Conservation (phyloP, 2,329 filamentous ascomycete genomes). For the Hirsutella rhossiliensis region DNA sequence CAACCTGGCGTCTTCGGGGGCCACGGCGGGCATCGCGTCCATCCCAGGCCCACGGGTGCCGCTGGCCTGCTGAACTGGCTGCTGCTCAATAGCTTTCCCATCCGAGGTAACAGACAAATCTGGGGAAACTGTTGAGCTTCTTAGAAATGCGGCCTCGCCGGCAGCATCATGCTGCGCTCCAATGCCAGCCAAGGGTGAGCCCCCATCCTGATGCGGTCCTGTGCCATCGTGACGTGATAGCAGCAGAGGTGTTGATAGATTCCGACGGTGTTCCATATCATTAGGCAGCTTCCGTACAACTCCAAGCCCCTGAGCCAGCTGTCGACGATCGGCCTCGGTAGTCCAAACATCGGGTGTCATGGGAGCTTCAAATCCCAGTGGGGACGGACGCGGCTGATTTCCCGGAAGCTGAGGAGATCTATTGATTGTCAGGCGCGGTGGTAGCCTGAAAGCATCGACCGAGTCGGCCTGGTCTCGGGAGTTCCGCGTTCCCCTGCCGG, state of each 20-base stretch:
- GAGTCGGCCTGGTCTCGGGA: background rate
- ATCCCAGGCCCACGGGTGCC: background rate
- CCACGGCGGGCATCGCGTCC: background rate
- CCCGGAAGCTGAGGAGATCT: conserved; percentile 1
- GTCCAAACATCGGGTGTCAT: background rate
- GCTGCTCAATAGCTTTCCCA: background rate
- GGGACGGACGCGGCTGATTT: conserved; percentile 3
- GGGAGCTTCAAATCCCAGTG: conserved; percentile 3
- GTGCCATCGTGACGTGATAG: background rate
- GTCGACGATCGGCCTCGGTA: background rate
- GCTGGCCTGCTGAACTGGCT: background rate
- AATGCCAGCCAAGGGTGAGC: background rate
- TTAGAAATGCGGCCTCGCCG: background rate
- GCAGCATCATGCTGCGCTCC: background rate
- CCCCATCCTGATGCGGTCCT: background rate
- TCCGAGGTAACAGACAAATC: conserved; percentile 4
- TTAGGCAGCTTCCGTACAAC: background rate
- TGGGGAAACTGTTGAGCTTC: conserved; percentile 4
- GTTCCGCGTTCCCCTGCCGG: background rate
- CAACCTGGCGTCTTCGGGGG: background rate
- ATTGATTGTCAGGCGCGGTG: conserved; percentile 1
- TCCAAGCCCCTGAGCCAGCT: background rate
- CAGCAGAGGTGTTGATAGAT: background rate
- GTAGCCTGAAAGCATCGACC: conserved; percentile 4
- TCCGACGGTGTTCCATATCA: background rate